Evolutionary conservation across 179 eudicot species (phyloP), one percentile per base, ranked within the genome.

Genomic region (Sideroxylon spinosum): DNA sequence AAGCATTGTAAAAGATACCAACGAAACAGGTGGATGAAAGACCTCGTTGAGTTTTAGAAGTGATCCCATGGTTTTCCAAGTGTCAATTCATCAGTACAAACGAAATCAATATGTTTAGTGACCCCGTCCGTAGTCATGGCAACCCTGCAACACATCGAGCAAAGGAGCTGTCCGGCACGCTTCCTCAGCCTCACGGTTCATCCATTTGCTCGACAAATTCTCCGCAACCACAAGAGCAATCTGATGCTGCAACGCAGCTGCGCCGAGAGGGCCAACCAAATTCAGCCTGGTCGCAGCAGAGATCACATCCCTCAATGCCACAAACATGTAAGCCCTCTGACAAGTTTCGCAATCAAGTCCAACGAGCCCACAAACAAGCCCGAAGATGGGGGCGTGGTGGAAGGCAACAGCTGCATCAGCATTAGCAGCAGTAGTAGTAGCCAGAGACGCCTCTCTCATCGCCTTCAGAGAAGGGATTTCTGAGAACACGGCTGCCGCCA

Each of bases 251-350:
- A 94, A 69, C 48, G 87, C 82, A 1, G 97, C 97, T 7, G 90
- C 97, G 46, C 89, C 97, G 12, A 90, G 74, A 10, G 98, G 98
- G 50, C 98, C 98, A 0, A 94, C 87, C 84, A 94, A 74, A 77
- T 93, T 94, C 17, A 94, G 84, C 84, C 98, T 88, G 0, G 97
- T 93, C 4, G 98, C 97, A 80, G 98, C 94, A 3, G 98, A 94
- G 68, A 94, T 80, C 7, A 94, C 73, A 76, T 94, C 98, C 81
- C 98, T 87, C 79, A 89, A 76, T 0, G 97, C 87, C 16, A 87
- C 67, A 68, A 91, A 94, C 89, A 94, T 48, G 84, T 86, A 94
- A 16, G 95, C 91, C 82, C 89, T 87, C 80, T 94, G 97, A 68
- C 92, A 75, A 23, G 83, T 83, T 70, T 84, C 85, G 4, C 78